phyloP scores from a whole-genome alignment of 2,329 filamentous ascomycete species.

The Venturiaceae sp. region DNA sequence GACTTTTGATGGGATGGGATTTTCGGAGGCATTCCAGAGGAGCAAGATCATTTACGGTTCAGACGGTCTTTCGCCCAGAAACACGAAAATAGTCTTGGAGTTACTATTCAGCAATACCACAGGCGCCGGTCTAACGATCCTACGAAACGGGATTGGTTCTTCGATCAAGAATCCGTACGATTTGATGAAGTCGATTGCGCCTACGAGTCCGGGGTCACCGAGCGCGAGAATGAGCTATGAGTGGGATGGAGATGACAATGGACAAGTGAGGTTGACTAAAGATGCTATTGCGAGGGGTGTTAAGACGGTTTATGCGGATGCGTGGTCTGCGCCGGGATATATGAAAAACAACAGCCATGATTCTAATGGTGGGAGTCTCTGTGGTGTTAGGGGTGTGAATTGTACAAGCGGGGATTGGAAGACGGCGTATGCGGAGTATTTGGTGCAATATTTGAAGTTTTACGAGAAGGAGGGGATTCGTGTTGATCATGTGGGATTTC shows the following conservation, averaged over 20 bases:
- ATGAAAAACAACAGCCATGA: conserved; percentile 38
- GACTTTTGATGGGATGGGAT: conserved; percentile 37
- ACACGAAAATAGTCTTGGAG: conserved; percentile 32
- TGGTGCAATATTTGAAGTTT: conserved; percentile 38
- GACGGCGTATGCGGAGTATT: conserved; percentile 39
- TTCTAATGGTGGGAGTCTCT: conserved; percentile 17
- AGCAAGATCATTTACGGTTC: conserved; percentile 27
- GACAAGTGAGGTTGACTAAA: conserved; percentile 27
- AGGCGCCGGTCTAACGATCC: conserved; percentile 34
- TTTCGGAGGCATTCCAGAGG: conserved; percentile 35
- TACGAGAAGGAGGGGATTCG: conserved; percentile 35
- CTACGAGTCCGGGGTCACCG: conserved; percentile 34
- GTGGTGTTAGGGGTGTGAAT: conserved; percentile 28
- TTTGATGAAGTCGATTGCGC: conserved; percentile 32
- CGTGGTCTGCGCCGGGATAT: conserved; percentile 38
- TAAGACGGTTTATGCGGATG: conserved; percentile 22
- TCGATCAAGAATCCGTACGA: conserved; percentile 31
- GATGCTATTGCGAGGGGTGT: conserved; percentile 9
- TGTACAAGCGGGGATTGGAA: conserved; percentile 36
- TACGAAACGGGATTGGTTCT: conserved; percentile 37
- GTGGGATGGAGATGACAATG: conserved; percentile 37
- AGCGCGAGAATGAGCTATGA: conserved; percentile 30
- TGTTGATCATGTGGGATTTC: conserved; percentile 37
- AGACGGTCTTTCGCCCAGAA: conserved; percentile 28
- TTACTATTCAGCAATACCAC: conserved; percentile 36